These are phyloP conservation scores for Lycium barbarum DNA, from an alignment of 257 asterid species.

Conservation along the genomic window DNA sequence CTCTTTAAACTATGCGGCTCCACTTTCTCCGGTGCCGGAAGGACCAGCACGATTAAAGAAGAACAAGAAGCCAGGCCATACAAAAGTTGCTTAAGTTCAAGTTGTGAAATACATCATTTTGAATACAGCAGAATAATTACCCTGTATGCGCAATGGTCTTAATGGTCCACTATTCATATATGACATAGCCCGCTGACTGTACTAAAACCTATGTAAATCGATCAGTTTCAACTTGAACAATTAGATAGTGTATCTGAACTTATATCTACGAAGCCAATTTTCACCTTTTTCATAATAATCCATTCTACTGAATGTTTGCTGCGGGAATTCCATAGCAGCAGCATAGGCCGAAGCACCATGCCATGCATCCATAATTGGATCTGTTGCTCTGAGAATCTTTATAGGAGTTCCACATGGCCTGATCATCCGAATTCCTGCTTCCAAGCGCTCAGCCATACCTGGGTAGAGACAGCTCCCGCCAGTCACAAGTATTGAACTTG, in stretches of 20 bases:
- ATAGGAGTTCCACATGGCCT: slow-evolving; percentile 85
- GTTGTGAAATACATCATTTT: background rate
- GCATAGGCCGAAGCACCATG: slow-evolving; percentile 92
- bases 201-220: slow-evolving; percentile 9
- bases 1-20: background rate
- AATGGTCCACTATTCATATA: background rate
- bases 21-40: background rate
- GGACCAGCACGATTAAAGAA: background rate
- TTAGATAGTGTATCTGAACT: slow-evolving; percentile 61
- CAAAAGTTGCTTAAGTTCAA: background rate
- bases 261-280: slow-evolving; percentile 79
- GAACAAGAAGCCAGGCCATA: background rate
- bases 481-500: slow-evolving; percentile 76
- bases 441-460: slow-evolving; percentile 80
- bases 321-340: slow-evolving; percentile 57
- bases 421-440: slow-evolving; percentile 79
- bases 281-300: slow-evolving; percentile 96
- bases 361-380: slow-evolving; percentile 90
- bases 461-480: slow-evolving; percentile 95
- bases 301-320: slow-evolving; percentile 73
- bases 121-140: slow-evolving; percentile 1
- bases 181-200: background rate
- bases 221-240: slow-evolving; percentile 17
- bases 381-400: slow-evolving; percentile 61
- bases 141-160: background rate